Evolutionary conservation across 2,329 filamentous ascomycete species (phyloP), one percentile per base, ranked within the genome.

Genomic region (Cryoendolithus antarcticus): DNA sequence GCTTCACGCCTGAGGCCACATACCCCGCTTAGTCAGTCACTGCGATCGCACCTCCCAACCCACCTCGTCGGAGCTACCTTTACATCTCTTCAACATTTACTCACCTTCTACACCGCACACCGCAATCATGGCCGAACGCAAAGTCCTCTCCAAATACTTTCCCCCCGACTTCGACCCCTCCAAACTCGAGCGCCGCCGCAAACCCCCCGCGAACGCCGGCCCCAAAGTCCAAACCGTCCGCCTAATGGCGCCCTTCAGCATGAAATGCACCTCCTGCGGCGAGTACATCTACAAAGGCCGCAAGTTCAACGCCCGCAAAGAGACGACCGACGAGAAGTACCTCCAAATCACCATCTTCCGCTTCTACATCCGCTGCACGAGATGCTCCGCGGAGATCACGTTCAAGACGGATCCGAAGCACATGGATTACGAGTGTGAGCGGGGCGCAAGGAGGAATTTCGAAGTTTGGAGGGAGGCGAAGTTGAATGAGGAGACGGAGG

Each of bases 401-500:
- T 93, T 96, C 67, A 81, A 83, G 47, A 96, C 91, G 0, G 91
- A 98, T 51, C 91, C 91, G 0, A 93, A 93, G 61, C 88, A 88
- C 55, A 86, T 86, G 71, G 89, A 96, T 58, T 98, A 95, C 57
- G 75, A 70, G 35, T 79, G 74, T 62, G 75, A 93, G 60, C 72
- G 73, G 36, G 89, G 91, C 10, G 91, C 89, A 4, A 86, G 89
- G 63, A 74, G 91, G 33, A 96, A 94, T 60, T 91, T 91, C 47
- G 91, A 98, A 61, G 82, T 83, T 0, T 98, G 91, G 91, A 69
- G 86, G 15, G 71, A 80, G 37, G 71, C 74, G 15, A 74, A 77
- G 43, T 65, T 72, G 9, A 67, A 65, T 9, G 72, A 85, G 48
- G 89, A 95, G 65, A 89, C 84, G 2, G 82, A 93, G 48, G 86